Conservation (phyloP, 1,284 basidiomycete species). For the Cryptococcus depauperatus region DNA sequence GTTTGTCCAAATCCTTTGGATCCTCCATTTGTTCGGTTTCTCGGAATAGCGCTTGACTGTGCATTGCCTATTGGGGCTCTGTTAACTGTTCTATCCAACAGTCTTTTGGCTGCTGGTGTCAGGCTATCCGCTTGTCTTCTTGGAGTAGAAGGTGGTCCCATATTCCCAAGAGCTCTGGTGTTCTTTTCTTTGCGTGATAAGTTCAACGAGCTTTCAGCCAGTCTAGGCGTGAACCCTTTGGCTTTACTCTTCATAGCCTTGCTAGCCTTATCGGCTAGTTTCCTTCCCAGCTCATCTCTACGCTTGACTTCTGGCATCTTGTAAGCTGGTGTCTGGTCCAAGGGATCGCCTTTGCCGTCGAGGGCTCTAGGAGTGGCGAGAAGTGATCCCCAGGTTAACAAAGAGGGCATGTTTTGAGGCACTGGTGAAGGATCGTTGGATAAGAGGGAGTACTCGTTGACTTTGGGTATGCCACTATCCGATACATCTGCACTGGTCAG, state of each 20-base stretch:
- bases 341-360: slow-evolving; percentile 53
- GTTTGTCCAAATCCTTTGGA: too few species aligned
- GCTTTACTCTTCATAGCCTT: slow-evolving; percentile 42
- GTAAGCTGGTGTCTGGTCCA: slow-evolving; percentile 53
- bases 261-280: slow-evolving; percentile 55
- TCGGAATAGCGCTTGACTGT: too few species aligned
- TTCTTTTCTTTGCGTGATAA: slow-evolving; percentile 14
- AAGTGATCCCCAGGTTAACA: slow-evolving; percentile 90
- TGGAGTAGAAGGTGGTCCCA: slow-evolving; percentile 65
- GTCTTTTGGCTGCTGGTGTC: slow-evolving; percentile 67
- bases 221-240: slow-evolving; percentile 52
- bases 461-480: slow-evolving; percentile 48
- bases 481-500: slow-evolving; percentile 14
- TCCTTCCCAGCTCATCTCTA: slow-evolving; percentile 68
- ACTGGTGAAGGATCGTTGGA: slow-evolving; percentile 79
- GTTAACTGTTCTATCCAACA: slow-evolving; percentile 58
- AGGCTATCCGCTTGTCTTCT: slow-evolving; percentile 53
- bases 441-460: slow-evolving; percentile 61
- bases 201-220: slow-evolving; percentile 3
- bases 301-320: slow-evolving; percentile 60
- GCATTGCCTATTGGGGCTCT: slow-evolving; percentile 20
- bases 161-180: slow-evolving; percentile 48
- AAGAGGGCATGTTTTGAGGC: slow-evolving; percentile 70
- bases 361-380: slow-evolving; percentile 76
- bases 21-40: too few species aligned